Base-by-base conservation (phyloP, 2,329 filamentous ascomycete genomes). In the Fonsecaea multimorphosa region DNA sequence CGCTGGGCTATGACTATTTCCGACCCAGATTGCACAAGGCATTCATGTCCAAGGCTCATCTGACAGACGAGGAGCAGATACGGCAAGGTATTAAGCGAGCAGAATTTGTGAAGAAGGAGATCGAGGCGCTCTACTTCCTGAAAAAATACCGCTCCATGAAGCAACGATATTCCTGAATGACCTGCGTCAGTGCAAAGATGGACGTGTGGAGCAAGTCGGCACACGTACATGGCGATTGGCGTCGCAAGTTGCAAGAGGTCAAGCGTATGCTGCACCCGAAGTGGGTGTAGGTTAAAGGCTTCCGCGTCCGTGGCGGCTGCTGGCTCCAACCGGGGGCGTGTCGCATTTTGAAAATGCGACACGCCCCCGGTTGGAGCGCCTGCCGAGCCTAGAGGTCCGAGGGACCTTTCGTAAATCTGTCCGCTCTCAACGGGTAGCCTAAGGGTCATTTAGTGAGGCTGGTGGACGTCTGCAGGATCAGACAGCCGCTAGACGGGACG, bases 81-180 rank as follows among this genome's bases (percentile, higher is more conserved):
- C 84, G 83, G 49, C 84, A 88, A 66, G 91, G 88, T 0, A 92
- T 99, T 63, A 84, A 86, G 46, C 84, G 89, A 66, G 94, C 93
- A 0, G 87, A 96, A 71, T 97, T 91, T 78, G 92, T 98, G 3
- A 96, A 92, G 79, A 97, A 96, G 84, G 94, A 97, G 77, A 92
- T 98, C 67, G 93, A 97, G 80, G 90, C 93, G 19, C 77, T 98
- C 91, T 97, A 86, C 53, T 64, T 66, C 29, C 61, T 68, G 32
- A 65, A 63, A 36, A 69, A 68, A 52, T 69, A 67, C 53, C 65
- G 63, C 7, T 46, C 68, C 46, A 69, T 69, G 65, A 73, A 69
- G 44, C 62, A 67, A 16, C 65, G 67, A 14, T 66, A 65, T 57
- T 66, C 66, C 57, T 68, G 58, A 64, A 22, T 2, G 27, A 54